Percentiles rank a stretch among this genome's conserved stretches.
These are phyloP conservation scores for Kuraishia floccosa DNA, from an alignment of 805 yeast species.

Conservation along the genomic window DNA sequence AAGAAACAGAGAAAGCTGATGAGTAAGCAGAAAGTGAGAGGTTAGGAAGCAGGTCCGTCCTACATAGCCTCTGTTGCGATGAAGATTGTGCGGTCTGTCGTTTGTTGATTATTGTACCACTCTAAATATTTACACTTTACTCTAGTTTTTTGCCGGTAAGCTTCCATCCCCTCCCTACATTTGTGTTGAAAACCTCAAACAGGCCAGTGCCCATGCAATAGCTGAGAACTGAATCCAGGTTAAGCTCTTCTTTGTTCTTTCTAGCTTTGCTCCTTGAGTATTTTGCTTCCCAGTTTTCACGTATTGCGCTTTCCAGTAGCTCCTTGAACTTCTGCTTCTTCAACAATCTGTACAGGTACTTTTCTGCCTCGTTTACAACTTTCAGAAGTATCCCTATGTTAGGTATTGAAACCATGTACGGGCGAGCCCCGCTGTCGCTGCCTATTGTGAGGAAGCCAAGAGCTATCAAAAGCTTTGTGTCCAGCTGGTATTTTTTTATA, in stretches of 20 bases:
- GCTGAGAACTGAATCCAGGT: conserved; percentile 37
- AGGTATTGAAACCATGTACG: conserved; percentile 33
- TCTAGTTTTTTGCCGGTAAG: conserved; percentile 25
- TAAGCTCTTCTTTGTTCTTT: conserved; percentile 38
- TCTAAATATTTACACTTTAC: not conserved
- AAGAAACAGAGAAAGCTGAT: conserved; percentile 68
- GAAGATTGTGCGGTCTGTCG: too few relatives aligned
- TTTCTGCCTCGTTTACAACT: conserved; percentile 29
- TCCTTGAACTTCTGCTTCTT: conserved; percentile 28
- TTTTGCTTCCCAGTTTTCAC: conserved; percentile 25
- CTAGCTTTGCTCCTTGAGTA: conserved; percentile 27
- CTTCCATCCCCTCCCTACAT: conserved; percentile 41
- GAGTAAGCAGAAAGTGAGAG: conserved; percentile 46
- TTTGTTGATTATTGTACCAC: too few relatives aligned
- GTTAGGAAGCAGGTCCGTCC: not conserved
- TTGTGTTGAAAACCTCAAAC: conserved; percentile 39
- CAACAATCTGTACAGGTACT: conserved; percentile 28
- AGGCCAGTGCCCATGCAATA: conserved; percentile 40
- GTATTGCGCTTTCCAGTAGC: conserved; percentile 26
- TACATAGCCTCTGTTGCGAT: too few relatives aligned
- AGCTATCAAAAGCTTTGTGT: too few relatives aligned
- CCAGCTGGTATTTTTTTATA: conserved; percentile 15
- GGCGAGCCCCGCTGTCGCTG: too few relatives aligned
- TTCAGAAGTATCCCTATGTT: conserved; percentile 37
- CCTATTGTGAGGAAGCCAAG: too few relatives aligned